Evolutionary conservation across 2,329 filamentous ascomycete genomes (phyloP), one percentile per base, ranked within the genome.

Genomic region (Curvularia verruculosa): DNA sequence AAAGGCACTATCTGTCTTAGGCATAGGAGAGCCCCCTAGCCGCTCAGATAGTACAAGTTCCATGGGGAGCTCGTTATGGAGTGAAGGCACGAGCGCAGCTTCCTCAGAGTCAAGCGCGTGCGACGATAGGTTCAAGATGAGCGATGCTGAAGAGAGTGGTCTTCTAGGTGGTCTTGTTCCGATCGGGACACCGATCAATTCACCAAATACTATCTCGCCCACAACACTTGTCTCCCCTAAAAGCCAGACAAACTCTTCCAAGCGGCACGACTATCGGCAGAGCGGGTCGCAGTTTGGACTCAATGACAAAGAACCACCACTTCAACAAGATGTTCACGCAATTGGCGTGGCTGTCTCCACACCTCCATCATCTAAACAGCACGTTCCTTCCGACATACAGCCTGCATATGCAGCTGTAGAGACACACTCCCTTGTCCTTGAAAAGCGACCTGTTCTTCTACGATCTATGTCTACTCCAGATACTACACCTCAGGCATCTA

Each of bases 31-130:
- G 31, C 13, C 49, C 36, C 62, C 68, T 24, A 67, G 63, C 46
- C 72, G 69, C 1, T 69, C 70, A 5, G 67, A 71, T 12, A 74
- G 72, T 49, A 66, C 66, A 3, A 68, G 58, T 18, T 73, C 69
- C 1, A 52, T 54, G 5, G 55, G 63, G 15, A 72, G 64, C 51
- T 67, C 69, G 9, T 47, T 68, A 10, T 76, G 70, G 71, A 75
- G 71, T 26, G 72, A 73, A 40, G 55, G 61, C 2, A 66, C 52
- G 39, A 74, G 71, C 44, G 65, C 62, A 8, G 50, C 59, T 1
- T 75, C 72, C 3, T 75, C 73, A 8, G 65, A 67, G 26, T 72
- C 70, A 1, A 75, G 72, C 43, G 57, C 64, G 2, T 57, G 61
- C 26, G 62, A 53, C 5, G 68, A 65, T 12, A 59, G 37, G 21